Base-by-base conservation (phyloP, 2,329 filamentous ascomycete species). In the Seiridium unicorne region DNA sequence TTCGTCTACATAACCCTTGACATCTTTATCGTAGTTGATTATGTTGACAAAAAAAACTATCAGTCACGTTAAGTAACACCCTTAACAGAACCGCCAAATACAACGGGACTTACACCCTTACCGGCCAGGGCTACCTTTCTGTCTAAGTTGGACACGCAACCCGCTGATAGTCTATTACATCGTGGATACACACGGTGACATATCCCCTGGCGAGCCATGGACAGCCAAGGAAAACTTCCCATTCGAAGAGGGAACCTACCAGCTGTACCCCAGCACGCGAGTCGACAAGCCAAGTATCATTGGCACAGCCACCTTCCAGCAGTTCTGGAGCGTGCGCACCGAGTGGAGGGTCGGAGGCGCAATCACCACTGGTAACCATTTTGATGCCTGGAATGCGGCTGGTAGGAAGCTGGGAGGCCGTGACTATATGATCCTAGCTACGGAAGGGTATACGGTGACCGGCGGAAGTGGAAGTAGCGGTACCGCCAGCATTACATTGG, bases 81-180 rank as follows among this genome's bases (percentile, higher is more conserved):
- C 49, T 44, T 26, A 13, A 42, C 44, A 74, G 74, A 35, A 63
- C 68, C 11, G 72, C 76, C 60, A 71, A 63, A n/a, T 77, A 75
- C 64, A 66, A 55, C 2, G 75, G 75, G 36, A 72, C 72, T 13
- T 78, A 76, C 61, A 66, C 66, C 5, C 73, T 76, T 48, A 74
- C 67, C 1, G 74, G 74, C 1, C 73, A 73, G 0, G 70, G 74
- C 38, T 85, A 85, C 68, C 76, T 87, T 13, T 72, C 83, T 11
- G 70, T 86, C n/a, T 86, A 86, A 84, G 84, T 51, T 87, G 84
- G 82, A 70, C 66, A 1, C 61, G 65, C 10, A 69, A 69, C 60
- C 69, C 69, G 2, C 61, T 70, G 13, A 69, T 85, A 67, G 84
- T 86, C 65, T 85, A 85, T 74, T 86, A 86, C 73, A 80, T 86